phyloP scores from a whole-genome alignment of 1,284 basidiomycete species.

The Trametes sp. region DNA sequence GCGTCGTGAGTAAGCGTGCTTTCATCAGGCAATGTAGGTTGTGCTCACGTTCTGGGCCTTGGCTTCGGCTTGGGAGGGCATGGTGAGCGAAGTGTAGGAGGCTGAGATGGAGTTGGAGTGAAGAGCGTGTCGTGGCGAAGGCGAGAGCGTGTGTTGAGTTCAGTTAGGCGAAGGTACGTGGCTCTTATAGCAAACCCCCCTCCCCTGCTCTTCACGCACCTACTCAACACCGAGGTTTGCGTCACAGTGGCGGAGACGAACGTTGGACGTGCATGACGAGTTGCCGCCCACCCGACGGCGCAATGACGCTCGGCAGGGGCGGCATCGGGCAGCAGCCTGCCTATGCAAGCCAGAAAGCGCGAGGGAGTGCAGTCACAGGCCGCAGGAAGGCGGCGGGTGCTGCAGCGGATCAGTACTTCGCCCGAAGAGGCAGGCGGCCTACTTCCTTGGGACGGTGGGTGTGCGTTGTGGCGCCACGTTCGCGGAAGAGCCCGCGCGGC shows the following conservation, averaged over 20 bases:
- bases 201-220: neutral
- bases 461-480: constrained; percentile 1
- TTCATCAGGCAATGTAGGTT: neutral
- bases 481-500: no score
- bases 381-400: neutral
- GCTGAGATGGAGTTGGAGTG: neutral
- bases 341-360: no score
- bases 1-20: neutral
- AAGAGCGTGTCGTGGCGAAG: neutral
- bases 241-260: constrained; percentile 2
- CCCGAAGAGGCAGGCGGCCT: neutral
- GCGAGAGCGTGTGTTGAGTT: neutral
- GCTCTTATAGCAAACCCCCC: neutral
- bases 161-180: no score
- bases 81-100: neutral
- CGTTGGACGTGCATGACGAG: neutral
- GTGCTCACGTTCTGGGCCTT: constrained; percentile 22
- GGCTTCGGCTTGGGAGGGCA: constrained; percentile 16
- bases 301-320: constrained; percentile 5
- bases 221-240: neutral
- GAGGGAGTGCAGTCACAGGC: neutral
- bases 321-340: neutral
- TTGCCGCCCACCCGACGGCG: neutral
- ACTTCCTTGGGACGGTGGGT: neutral
- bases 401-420: neutral